Conservation (phyloP, 1,284 basidiomycete genomes). For the Ustilago sp. region DNA sequence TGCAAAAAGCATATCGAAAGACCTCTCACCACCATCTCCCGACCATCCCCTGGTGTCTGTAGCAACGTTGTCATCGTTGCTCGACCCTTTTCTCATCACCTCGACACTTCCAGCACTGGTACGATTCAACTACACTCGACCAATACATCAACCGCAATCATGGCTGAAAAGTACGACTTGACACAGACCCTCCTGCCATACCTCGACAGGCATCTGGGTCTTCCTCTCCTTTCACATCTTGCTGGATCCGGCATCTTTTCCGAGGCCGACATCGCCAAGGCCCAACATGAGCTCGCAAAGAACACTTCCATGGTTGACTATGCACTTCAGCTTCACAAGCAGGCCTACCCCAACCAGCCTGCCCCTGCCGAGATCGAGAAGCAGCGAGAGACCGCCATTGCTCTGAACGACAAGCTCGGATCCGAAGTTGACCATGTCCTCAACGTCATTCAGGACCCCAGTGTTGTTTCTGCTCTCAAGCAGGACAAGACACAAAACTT, state of each 20-base stretch:
- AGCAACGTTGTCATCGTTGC: conserved; percentile 40
- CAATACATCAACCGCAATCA: conserved; percentile 29
- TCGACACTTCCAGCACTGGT: conserved; percentile 4
- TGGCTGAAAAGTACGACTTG: conserved; percentile 77
- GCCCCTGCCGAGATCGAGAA: conserved; percentile 61
- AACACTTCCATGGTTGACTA: conserved; percentile 74
- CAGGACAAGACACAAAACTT: conserved; percentile 98
- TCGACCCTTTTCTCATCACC: conserved; percentile 13
- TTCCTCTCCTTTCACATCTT: conserved; percentile 90
- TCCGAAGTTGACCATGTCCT: conserved; percentile 91
- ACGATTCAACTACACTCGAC: conserved; percentile 15
- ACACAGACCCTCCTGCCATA: conserved; percentile 77
- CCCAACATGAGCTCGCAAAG: conserved; percentile 96
- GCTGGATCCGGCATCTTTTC: conserved; percentile 77
- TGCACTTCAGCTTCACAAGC: conserved; percentile 79
- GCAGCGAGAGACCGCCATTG: conserved; percentile 77
- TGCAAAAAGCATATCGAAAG: conserved; percentile 8
- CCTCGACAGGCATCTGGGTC: conserved; percentile 91
- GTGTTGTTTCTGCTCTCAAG: conserved; percentile 81
- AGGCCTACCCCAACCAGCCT: conserved; percentile 78
- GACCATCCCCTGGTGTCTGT: conserved; percentile 36
- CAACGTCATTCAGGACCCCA: conserved; percentile 95
- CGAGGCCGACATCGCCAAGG: conserved; percentile 80
- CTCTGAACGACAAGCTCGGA: conserved; percentile 84
- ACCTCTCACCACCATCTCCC: conserved; percentile 34